Percentiles rank a stretch among this genome's conserved stretches.
Conservation (phyloP, 2,329 filamentous ascomycete species). For the Penicillium freii region DNA sequence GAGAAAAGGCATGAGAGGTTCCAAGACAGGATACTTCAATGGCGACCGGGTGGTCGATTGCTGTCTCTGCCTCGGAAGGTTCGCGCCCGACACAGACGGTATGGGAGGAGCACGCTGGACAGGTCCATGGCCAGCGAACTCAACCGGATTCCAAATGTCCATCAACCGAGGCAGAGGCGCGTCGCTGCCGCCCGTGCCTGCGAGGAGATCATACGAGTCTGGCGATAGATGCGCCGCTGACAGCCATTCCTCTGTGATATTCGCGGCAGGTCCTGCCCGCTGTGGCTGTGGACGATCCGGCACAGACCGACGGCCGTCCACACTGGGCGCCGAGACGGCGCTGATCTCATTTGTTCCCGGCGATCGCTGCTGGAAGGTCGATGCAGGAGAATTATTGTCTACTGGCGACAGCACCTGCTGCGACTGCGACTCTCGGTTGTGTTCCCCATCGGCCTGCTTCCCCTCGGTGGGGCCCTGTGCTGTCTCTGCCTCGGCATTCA, state of each 20-base stretch:
- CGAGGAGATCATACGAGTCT: constrained; percentile 33
- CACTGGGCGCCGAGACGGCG: constrained; percentile 27
- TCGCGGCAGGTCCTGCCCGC: constrained; percentile 20
- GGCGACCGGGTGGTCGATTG: constrained; percentile 38
- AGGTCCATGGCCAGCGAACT: constrained; percentile 35
- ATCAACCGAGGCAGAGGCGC: constrained; percentile 30
- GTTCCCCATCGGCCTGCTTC: constrained; percentile 11
- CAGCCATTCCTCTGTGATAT: constrained; percentile 36
- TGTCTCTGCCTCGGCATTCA: constrained; percentile 1
- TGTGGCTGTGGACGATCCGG: constrained; percentile 21
- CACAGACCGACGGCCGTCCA: constrained; percentile 31
- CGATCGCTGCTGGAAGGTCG: constrained; percentile 27
- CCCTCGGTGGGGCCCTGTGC: not conserved
- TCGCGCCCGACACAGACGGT: constrained; percentile 52
- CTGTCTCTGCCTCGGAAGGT: constrained; percentile 55
- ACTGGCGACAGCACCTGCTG: constrained; percentile 19
- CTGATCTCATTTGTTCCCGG: constrained; percentile 31
- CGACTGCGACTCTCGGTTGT: constrained; percentile 3
- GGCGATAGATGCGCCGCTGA: constrained; percentile 34
- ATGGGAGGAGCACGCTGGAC: constrained; percentile 19
- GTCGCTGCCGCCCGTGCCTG: constrained; percentile 26
- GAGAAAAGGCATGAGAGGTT: constrained; percentile 78
- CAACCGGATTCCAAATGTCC: constrained; percentile 34
- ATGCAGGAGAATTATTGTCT: constrained; percentile 26
- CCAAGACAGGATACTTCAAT: constrained; percentile 78